A percentile compares a stretch with the other conserved stretches of the same genome.
Conservation (phyloP, 331 rosid genomes). For the Quercus lobata region DNA sequence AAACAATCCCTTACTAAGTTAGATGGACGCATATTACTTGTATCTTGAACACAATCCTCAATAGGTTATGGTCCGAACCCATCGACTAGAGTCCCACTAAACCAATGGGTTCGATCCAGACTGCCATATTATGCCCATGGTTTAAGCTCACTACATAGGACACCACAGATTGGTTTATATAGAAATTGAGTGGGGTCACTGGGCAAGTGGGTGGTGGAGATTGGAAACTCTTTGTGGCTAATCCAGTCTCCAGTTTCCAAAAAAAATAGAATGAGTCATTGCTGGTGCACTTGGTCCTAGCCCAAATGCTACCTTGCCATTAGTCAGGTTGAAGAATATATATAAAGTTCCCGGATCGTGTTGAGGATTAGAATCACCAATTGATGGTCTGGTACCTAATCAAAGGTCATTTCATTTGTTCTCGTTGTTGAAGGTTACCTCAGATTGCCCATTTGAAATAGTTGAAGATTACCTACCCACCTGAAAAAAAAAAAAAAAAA, state of each 20-base stretch:
- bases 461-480: conserved; percentile 19
- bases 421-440: conserved; percentile 17
- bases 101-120: conserved; percentile 21
- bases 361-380: conserved; percentile 11
- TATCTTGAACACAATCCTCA: conserved; percentile 15
- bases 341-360: neutral
- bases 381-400: conserved; percentile 22
- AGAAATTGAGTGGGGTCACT: conserved; percentile 20
- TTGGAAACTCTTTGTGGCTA: neutral
- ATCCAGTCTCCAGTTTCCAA: conserved; percentile 36
- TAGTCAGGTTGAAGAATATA: conserved; percentile 24
- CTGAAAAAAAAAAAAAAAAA: neutral
- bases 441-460: conserved; percentile 19
- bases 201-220: conserved; percentile 18
- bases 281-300: conserved; percentile 25
- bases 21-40: conserved; percentile 19
- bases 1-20: neutral
- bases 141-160: conserved; percentile 28
- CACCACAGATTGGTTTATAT: conserved; percentile 12
- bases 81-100: conserved; percentile 20
- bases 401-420: conserved; percentile 22
- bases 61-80: conserved; percentile 27
- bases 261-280: conserved; percentile 23
- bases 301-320: conserved; percentile 36
- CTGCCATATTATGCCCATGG: conserved; percentile 31